Evolutionary conservation across 164 flowering plant species (phyloP).

Genomic region (Vitis labrusca): DNA sequence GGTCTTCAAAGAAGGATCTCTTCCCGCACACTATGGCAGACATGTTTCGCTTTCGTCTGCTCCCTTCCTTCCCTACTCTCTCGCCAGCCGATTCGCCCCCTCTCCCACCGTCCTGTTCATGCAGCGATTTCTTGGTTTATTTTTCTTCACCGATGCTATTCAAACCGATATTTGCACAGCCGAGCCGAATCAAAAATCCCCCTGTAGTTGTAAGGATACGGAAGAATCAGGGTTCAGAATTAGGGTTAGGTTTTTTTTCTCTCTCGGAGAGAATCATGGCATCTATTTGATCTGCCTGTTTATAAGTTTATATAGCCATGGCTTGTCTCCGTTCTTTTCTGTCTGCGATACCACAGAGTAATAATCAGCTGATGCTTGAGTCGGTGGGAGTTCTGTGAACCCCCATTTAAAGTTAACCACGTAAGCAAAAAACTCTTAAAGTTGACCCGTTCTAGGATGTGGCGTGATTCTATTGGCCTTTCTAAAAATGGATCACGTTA

Average conservation of each 20-base stretch:
- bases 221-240: no score
- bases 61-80: slow-evolving; percentile 7
- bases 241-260: not conserved
- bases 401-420: not conserved
- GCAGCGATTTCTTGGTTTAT: not conserved
- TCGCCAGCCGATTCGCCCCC: slow-evolving; percentile 2
- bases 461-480: no score
- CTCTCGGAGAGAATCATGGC: not conserved
- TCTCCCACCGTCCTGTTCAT: slow-evolving; percentile 10
- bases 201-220: no score
- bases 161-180: no score
- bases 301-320: no score
- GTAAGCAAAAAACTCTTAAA: not conserved
- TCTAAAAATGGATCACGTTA: no score
- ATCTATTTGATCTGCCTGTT: no score
- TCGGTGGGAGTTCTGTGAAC: not conserved
- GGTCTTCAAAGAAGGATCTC: slow-evolving; percentile 64
- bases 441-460: no score
- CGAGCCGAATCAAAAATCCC: no score
- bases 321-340: not conserved
- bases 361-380: not conserved
- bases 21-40: slow-evolving; percentile 63
- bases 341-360: not conserved
- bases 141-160: no score
- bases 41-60: slow-evolving; percentile 33